Base-by-base conservation (phyloP, 2,329 filamentous ascomycete genomes). In the Penicillium italicum region DNA sequence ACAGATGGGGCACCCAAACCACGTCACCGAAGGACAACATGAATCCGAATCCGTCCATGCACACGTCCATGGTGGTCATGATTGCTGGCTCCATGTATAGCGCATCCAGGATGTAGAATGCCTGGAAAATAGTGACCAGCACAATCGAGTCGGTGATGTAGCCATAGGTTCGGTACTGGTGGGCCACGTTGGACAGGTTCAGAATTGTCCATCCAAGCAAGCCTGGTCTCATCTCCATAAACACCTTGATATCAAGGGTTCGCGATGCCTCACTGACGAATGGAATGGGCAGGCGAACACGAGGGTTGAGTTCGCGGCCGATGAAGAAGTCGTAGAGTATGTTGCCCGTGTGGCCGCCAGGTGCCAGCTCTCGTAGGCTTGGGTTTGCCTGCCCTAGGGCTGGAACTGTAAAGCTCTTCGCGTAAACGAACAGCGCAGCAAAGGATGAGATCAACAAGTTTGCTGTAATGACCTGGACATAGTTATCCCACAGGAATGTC, bases 271-370 rank as follows among this genome's bases (percentile, higher is more conserved):
- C 75, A 56, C 91, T 90, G 61, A 96, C 81, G 46, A 95, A 72
- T 2, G 91, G 91, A 24, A 96, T 77, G 0, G 81, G 75, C 26
- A 78, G 60, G 20, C 62, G 84, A 57, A 95, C 74, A 46, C 92
- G 90, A 3, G 93, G 93, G 76, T 97, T 97, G 58, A 97, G 85
- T 74, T 97, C 93, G 28, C 93, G 89, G 20, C 93, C 93, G 62
- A 97, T 97, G 76, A 91, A 97, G 85, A 91, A 97, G 75, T 97
- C 93, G 73, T 97, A 97, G 36, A 97, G 75, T 60, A 91, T 77
- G 73, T 96, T 97, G 55, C 91, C 92, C 1, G 85, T 86, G 69
- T 89, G 84, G 16, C 91, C 92, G 41, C 92, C 91, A 1, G 85
- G 84, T 0, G 92, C 92, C 8, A 97, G 82, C 71, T 94, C 87